Evolutionary conservation across 192 early-diverging fungal genomes (phyloP).

Genomic region (Spizellomyces punctatus): DNA sequence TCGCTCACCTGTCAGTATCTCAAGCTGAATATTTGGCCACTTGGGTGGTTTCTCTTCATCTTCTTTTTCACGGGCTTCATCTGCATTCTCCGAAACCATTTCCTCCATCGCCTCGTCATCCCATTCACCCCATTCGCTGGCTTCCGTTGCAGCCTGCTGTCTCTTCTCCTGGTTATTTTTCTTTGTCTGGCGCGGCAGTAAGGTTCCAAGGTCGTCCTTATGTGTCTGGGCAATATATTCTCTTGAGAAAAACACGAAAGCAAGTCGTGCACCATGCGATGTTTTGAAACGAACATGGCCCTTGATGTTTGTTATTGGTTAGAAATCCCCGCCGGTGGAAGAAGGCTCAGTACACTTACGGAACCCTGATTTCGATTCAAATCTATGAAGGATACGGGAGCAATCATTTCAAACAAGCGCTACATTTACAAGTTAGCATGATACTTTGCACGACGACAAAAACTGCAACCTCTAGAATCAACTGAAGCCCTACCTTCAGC

Average conservation of each 20-base stretch:
- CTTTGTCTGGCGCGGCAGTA: conserved; percentile 3
- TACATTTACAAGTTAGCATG: conserved; percentile 1
- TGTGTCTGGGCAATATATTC: conserved; percentile 38
- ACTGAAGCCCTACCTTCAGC: conserved; percentile 23
- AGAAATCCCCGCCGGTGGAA: too few species aligned
- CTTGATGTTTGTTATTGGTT: neutral
- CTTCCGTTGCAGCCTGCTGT: neutral
- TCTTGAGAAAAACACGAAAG: conserved; percentile 15
- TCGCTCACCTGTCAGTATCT: conserved; percentile 10
- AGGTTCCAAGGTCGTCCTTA: conserved; percentile 32
- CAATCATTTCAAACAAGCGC: conserved; percentile 41
- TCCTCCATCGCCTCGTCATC: neutral
- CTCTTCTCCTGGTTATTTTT: neutral
- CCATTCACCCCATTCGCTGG: neutral
- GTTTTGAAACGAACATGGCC: conserved; percentile 41
- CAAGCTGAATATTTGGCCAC: conserved; percentile 8
- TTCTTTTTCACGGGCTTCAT: neutral
- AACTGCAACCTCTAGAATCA: neutral
- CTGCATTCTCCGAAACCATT: neutral
- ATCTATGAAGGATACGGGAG: conserved; percentile 40
- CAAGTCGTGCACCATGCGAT: conserved; percentile 26
- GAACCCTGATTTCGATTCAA: conserved; percentile 4
- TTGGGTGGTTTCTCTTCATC: neutral
- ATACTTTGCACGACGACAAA: neutral
- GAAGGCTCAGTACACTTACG: conserved; percentile 10